Evolutionary conservation across 1,139 yeast species (phyloP).

Genomic region (Debaryomyces subglobosus): DNA sequence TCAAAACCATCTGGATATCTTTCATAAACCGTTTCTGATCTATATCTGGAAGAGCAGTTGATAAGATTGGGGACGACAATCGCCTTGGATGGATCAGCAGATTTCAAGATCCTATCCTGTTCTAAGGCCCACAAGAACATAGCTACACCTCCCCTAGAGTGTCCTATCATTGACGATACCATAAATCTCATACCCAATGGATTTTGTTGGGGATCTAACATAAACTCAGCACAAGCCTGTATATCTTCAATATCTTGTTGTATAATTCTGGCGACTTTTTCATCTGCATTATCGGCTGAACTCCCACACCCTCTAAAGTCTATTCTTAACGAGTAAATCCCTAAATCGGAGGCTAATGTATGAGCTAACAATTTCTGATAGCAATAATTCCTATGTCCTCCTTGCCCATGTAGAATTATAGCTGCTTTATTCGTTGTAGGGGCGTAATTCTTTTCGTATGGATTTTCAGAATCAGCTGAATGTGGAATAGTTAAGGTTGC

Average conservation of each 20-base stretch:
- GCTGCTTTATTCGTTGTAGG: conserved; percentile 46
- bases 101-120: conserved; percentile 37
- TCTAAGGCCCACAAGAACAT: conserved; percentile 70
- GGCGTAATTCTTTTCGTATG: conserved; percentile 30
- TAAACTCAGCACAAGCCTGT: conserved; percentile 52
- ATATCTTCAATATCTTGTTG: conserved; percentile 71
- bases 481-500: conserved; percentile 48
- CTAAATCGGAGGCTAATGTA: conserved; percentile 57
- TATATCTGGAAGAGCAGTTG: conserved; percentile 72
- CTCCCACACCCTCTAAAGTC: conserved; percentile 89
- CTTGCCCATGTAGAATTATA: conserved; percentile 70
- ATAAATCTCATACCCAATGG: conserved; percentile 43
- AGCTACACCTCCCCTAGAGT: conserved; percentile 82
- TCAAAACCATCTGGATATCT: conserved; percentile 31
- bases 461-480: conserved; percentile 27
- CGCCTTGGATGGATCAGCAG: conserved; percentile 30
- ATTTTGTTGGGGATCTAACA: conserved; percentile 37
- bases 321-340: conserved; percentile 68
- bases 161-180: conserved; percentile 64
- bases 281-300: conserved; percentile 58
- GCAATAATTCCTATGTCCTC: conserved; percentile 81
- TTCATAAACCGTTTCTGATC: conserved; percentile 38
- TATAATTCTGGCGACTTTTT: conserved; percentile 55
- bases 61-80: conserved; percentile 62
- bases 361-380: conserved; percentile 70